A percentile compares a stretch with the other conserved stretches of the same genome.
phyloP scores from a whole-genome alignment of 2,329 filamentous ascomycete genomes.

The Venturia effusa region DNA sequence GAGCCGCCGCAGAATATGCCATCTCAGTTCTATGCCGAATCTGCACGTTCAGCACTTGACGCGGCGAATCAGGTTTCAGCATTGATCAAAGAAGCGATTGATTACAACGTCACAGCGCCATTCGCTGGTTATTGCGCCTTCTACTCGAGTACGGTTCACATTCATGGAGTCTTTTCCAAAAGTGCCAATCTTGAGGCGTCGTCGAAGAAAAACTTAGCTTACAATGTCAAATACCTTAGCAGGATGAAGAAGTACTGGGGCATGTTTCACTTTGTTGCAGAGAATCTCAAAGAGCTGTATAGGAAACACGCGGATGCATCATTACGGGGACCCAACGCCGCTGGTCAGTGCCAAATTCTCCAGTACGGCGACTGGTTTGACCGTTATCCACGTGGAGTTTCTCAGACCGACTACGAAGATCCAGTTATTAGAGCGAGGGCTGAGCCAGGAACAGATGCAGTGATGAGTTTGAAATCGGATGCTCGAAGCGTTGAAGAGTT shows the following conservation, averaged over 20 bases:
- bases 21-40: slow-evolving; percentile 64
- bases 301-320: slow-evolving; percentile 74
- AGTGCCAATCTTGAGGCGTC: slow-evolving; percentile 63
- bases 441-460: slow-evolving; percentile 75
- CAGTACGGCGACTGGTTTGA: slow-evolving; percentile 98
- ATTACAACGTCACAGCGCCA: slow-evolving; percentile 73
- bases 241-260: slow-evolving; percentile 98
- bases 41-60: slow-evolving; percentile 64
- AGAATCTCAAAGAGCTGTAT: slow-evolving; percentile 84
- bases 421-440: slow-evolving; percentile 63
- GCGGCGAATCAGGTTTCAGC: slow-evolving; percentile 81
- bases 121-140: slow-evolving; percentile 95
- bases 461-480: slow-evolving; percentile 78
- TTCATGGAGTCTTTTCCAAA: slow-evolving; percentile 82
- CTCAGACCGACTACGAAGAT: slow-evolving; percentile 72
- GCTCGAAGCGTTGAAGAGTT: slow-evolving; percentile 93
- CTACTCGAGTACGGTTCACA: slow-evolving; percentile 85
- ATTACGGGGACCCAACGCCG: slow-evolving; percentile 47
- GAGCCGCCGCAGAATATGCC: slow-evolving; percentile 61
- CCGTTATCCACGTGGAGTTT: slow-evolving; percentile 84
- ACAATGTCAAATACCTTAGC: slow-evolving; percentile 80
- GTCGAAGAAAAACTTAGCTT: slow-evolving; percentile 74
- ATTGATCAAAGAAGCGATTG: slow-evolving; percentile 68
- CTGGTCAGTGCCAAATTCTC: slow-evolving; percentile 48
- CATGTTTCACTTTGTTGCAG: slow-evolving; percentile 94